Conservation (phyloP, 805 yeast genomes). For the Nematodospora valgi region DNA sequence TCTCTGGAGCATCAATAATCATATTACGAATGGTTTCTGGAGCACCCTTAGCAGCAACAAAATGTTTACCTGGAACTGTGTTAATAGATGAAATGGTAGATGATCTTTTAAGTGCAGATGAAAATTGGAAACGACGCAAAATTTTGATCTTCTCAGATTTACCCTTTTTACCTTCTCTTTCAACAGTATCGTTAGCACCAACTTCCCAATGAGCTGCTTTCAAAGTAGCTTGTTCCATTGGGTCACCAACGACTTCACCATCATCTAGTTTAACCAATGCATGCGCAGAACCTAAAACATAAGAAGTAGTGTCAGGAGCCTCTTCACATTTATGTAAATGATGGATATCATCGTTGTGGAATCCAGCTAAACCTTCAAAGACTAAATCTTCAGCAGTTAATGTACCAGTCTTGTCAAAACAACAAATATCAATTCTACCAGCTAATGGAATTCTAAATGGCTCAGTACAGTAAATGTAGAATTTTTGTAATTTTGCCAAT, state of each 20-base stretch:
- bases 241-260: conserved; percentile 98
- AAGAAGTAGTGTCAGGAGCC: conserved; percentile 66
- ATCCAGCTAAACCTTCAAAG: conserved; percentile 94
- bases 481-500: conserved; percentile 80
- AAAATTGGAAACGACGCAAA: conserved; percentile 92
- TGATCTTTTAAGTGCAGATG: conserved; percentile 93
- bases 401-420: conserved; percentile 98
- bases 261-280: conserved; percentile 92
- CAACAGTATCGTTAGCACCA: conserved; percentile 69
- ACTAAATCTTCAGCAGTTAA: conserved; percentile 94
- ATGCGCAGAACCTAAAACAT: conserved; percentile 90
- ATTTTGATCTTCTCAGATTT: conserved; percentile 57
- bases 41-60: conserved; percentile 95
- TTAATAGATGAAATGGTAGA: conserved; percentile 70
- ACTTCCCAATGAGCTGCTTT: conserved; percentile 84
- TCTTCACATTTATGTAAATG: conserved; percentile 53
- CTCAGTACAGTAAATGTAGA: conserved; percentile 92
- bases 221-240: conserved; percentile 97
- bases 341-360: conserved; percentile 49
- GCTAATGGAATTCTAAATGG: conserved; percentile 98
- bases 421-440: conserved; percentile 96
- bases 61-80: conserved; percentile 44
- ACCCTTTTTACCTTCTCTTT: conserved; percentile 30
- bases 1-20: conserved; percentile 65
- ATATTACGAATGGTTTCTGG: conserved; percentile 90